Evolutionary conservation across 176 grass and related monocot species (phyloP), one percentile per base, ranked within the genome.

Genomic region (Bonia amplexicaulis): DNA sequence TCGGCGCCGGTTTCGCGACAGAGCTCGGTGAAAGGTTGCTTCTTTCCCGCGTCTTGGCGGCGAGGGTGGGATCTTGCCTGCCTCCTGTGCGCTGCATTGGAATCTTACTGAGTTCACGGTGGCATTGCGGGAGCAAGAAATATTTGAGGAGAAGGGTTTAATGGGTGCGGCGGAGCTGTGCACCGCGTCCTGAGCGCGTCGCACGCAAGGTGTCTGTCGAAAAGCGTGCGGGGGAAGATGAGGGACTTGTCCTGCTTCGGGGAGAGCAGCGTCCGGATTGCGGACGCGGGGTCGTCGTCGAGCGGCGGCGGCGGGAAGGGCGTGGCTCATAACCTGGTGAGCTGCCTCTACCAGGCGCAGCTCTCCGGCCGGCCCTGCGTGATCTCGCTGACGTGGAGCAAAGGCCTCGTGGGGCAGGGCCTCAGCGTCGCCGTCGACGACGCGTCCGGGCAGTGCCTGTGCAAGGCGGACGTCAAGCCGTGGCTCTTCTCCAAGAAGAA

Each of bases 241-340:
- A 81, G 85, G 84, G 85, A 88, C 35, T 80, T 88, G 27, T 61
- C 88, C 74, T 95, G 72, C 88, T 86, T 84, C 16, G 78, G 85
- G 10, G 85, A 94, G 67, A 69, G 60, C 59, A 86, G 85, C 9
- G 67, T 88, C 73, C 81, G 83, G 69, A 80, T 92, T 16, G 87
- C 76, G 1, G 86, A 91, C 64, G 80, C 80, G 1, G 75, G 74
- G 1, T 72, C 81, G 0, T 85, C 75, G 8, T 55, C 84, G 6
- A 54, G 33, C 40, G 20, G 60, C 27, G 48, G 64, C 40, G 27
- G 55, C 35, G 47, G 82, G 49, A 72, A 79, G 42, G 54, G 52
- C 0, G 51, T 67, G 7, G 44, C 76, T 27, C 85, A 59, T 49
- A 84, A 76, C 85, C 55, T 67, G 15, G 85, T 90, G 39, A 88